These are phyloP conservation scores for Teratosphaeria epicoccoides DNA, from an alignment of 2,329 filamentous ascomycete genomes.

Conservation along the genomic window DNA sequence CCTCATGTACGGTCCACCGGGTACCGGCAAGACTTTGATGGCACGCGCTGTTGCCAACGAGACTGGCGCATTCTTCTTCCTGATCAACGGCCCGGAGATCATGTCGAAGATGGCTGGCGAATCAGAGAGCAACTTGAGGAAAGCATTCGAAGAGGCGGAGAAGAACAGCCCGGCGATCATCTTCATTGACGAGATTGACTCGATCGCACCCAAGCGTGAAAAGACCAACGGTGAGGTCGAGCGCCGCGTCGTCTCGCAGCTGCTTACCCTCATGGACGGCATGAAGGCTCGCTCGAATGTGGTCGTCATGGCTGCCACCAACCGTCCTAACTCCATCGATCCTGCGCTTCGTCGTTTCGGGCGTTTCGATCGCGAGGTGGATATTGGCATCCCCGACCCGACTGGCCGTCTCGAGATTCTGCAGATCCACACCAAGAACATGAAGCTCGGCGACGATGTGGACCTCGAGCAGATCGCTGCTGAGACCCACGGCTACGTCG, in stretches of 20 bases:
- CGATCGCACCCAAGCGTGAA: conserved; percentile 97
- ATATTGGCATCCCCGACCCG: conserved; percentile 95
- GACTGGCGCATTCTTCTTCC: conserved; percentile 97
- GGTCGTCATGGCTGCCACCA: conserved; percentile 98
- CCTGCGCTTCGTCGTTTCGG: conserved; percentile 95
- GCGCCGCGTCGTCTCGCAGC: conserved; percentile 94
- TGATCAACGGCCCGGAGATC: conserved; percentile 98
- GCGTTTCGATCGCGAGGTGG: conserved; percentile 97
- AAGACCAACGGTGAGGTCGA: conserved; percentile 99
- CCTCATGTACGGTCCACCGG: conserved; percentile 82
- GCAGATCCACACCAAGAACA: conserved; percentile 99
- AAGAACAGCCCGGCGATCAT: conserved; percentile 99
- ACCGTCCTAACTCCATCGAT: conserved; percentile 97
- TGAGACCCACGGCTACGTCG: conserved; percentile 97
- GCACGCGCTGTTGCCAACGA: conserved; percentile 97
- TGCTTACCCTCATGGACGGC: conserved; percentile 95
- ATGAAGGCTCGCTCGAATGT: conserved; percentile 99
- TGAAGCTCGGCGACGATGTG: conserved; percentile 96
- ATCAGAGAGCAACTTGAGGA: conserved; percentile 93
- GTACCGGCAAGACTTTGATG: conserved; percentile 99
- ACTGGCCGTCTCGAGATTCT: conserved; percentile 98
- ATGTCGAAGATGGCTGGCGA: conserved; percentile 99
- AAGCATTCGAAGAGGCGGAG: conserved; percentile 99
- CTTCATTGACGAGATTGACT: conserved; percentile 99
- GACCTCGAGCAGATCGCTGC: conserved; percentile 93